Percentiles rank a stretch among this genome's conserved stretches.
These are phyloP conservation scores for Oryza australiensis DNA, from an alignment of 176 grass and related monocot species.

Conservation along the genomic window DNA sequence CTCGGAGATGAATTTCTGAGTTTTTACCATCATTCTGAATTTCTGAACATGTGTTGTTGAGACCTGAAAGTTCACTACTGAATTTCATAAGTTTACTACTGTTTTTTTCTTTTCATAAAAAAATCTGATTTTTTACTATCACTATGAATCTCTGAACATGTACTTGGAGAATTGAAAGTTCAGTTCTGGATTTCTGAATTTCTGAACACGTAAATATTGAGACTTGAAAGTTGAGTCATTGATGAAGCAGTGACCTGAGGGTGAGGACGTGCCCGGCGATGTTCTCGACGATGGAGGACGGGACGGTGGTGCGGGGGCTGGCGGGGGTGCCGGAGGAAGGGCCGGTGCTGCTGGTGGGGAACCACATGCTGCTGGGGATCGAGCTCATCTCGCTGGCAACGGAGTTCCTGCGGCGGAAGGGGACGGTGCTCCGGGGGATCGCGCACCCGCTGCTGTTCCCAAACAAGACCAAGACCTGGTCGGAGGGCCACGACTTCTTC, in stretches of 20 bases:
- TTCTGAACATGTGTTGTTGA: background rate
- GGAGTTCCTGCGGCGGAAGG: conserved; percentile 52
- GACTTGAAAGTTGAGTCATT: background rate
- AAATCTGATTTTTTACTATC: too few species aligned
- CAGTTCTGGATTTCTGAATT: too few species aligned
- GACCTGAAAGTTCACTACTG: background rate
- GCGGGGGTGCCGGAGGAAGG: conserved; percentile 54
- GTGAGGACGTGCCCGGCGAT: conserved; percentile 50
- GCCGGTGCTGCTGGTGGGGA: conserved; percentile 69
- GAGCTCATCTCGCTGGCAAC: conserved; percentile 57
- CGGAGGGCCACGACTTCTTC: conserved; percentile 62
- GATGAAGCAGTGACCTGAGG: conserved; percentile 43
- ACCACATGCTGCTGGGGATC: conserved; percentile 73
- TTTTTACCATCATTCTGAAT: background rate
- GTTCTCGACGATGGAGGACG: conserved; percentile 62
- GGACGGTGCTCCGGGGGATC: conserved; percentile 52
- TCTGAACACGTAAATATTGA: too few species aligned
- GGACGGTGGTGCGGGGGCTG: conserved; percentile 48
- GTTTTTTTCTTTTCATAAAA: too few species aligned
- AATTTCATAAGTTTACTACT: too few species aligned
- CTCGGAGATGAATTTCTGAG: background rate
- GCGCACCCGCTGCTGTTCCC: conserved; percentile 62
- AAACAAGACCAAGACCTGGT: conserved; percentile 25
- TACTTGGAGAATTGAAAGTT: too few species aligned
- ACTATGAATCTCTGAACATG: too few species aligned